Percentiles rank a stretch among this genome's conserved stretches.
Conservation (phyloP, 169 alveolate genomes). For the Eimeria praecox region DNA sequence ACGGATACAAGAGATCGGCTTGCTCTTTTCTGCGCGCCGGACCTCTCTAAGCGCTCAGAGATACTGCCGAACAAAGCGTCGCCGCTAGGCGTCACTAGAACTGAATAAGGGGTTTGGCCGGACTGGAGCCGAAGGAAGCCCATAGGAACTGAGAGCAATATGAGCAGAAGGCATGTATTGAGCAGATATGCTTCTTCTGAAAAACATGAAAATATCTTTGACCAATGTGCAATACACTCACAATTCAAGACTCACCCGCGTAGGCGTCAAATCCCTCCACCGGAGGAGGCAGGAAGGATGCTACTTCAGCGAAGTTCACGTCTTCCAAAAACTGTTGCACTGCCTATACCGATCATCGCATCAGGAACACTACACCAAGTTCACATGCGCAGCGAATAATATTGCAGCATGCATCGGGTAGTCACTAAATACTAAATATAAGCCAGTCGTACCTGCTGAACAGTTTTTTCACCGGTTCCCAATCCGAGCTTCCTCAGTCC, state of each 20-base stretch:
- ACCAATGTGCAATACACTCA: neutral
- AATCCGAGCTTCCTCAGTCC: slow-evolving; percentile 54
- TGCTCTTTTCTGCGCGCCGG: neutral
- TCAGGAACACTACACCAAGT: neutral
- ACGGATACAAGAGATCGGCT: neutral
- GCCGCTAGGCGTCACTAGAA: slow-evolving; percentile 54
- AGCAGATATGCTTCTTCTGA: neutral
- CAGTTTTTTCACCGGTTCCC: slow-evolving; percentile 34
- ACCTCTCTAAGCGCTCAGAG: neutral
- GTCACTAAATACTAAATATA: neutral
- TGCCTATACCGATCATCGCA: slow-evolving; percentile 31
- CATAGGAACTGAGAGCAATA: slow-evolving; percentile 37
- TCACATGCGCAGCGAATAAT: neutral
- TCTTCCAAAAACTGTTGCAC: slow-evolving; percentile 10
- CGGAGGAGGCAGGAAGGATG: slow-evolving; percentile 63
- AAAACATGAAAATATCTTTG: neutral
- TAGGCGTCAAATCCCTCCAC: slow-evolving; percentile 50
- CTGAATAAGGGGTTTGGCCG: neutral
- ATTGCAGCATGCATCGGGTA: neutral
- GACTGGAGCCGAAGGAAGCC: slow-evolving; percentile 62
- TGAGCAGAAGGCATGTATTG: neutral
- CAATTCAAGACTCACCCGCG: slow-evolving; percentile 14
- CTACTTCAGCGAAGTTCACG: slow-evolving; percentile 56
- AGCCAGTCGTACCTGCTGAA: slow-evolving; percentile 18
- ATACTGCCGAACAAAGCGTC: slow-evolving; percentile 60